phyloP scores from a whole-genome alignment of 2,329 filamentous ascomycete genomes.

The Hymenoscyphus linearis region DNA sequence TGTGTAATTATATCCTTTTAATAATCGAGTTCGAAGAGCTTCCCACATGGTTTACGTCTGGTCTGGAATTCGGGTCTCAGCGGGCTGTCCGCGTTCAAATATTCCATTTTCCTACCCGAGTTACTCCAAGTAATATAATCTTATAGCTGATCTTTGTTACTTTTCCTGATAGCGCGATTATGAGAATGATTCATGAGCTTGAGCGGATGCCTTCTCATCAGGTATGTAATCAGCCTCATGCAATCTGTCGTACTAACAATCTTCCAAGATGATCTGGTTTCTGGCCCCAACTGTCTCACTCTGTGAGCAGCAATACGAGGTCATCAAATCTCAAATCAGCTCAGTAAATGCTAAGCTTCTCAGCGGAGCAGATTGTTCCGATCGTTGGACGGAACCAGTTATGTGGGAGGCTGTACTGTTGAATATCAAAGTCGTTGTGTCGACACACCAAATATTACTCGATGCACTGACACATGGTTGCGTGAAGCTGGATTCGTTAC shows the following conservation, averaged over 20 bases:
- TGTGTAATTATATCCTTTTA: slow-evolving; percentile 48
- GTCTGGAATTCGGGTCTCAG: too few species aligned
- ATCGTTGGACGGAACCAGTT: slow-evolving; percentile 54
- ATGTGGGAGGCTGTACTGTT: slow-evolving; percentile 55
- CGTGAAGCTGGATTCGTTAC: slow-evolving; percentile 47
- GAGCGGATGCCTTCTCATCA: slow-evolving; percentile 18
- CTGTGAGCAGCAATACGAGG: slow-evolving; percentile 59
- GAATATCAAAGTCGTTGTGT: slow-evolving; percentile 54
- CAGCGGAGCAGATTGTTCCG: slow-evolving; percentile 51
- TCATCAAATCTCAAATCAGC: slow-evolving; percentile 55
- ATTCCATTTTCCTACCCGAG: background rate
- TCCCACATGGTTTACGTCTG: background rate
- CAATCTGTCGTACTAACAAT: slow-evolving; percentile 3
- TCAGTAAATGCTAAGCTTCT: slow-evolving; percentile 44
- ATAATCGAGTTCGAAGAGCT: background rate
- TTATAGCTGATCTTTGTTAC: background rate
- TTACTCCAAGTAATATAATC: background rate
- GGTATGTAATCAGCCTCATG: slow-evolving; percentile 5
- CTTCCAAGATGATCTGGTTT: slow-evolving; percentile 60
- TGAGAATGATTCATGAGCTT: slow-evolving; percentile 26
- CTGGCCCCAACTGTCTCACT: slow-evolving; percentile 64
- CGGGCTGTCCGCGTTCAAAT: background rate
- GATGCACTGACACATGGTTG: slow-evolving; percentile 61
- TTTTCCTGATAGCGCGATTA: slow-evolving; percentile 17
- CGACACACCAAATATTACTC: slow-evolving; percentile 53